Base-by-base conservation (phyloP, 2,329 filamentous ascomycete genomes). In the Amylocarpus encephaloides region DNA sequence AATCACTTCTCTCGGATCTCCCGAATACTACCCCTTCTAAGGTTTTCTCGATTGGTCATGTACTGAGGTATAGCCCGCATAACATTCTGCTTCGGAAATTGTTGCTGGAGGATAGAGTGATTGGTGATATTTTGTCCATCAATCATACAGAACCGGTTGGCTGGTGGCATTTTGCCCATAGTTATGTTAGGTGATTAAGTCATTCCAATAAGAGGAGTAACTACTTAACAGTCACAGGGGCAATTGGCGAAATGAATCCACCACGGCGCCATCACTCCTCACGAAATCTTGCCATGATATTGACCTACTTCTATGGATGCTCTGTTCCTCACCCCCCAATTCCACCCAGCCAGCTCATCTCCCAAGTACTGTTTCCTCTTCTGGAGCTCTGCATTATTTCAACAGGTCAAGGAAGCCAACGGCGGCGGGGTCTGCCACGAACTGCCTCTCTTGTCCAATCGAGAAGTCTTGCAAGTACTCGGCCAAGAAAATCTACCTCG, bases 241-340 rank as follows among this genome's bases (percentile, higher is more conserved):
- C 13, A 96, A 97, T 69, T 97, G 93, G 93, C 81, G 92, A 5
- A 88, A 87, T 55, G 82, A 88, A 58, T 84, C 81, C 0, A 84
- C 73, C 5, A 83, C 78, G n/a, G 91, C 79, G 19, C 92, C 84
- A 6, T 92, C 87, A 1, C 75, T 98, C 1, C 76, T 98, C 29
- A 95, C 92, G 2, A 98, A 97, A 70, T 94, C 88, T 52, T 97
- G 93, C 60, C 93, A 98, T 63, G 93, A 98, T 61, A 87, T 98
- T 44, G 93, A 98, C 64, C 81, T 97, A 50, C 71, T 97, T 4
- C 73, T 97, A 13, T 98, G 93, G 93, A 72, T 97, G 42, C 76
- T 97, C 10, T 92, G 85, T 64, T 87, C 88, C 0, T 67, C 77
- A 0, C 63, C 72, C 1, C 53, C 58, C 1, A 62, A 64, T 1